These are phyloP conservation scores for Collybiopsis luxurians DNA, from an alignment of 768 basidiomycete genomes.

Conservation along the genomic window DNA sequence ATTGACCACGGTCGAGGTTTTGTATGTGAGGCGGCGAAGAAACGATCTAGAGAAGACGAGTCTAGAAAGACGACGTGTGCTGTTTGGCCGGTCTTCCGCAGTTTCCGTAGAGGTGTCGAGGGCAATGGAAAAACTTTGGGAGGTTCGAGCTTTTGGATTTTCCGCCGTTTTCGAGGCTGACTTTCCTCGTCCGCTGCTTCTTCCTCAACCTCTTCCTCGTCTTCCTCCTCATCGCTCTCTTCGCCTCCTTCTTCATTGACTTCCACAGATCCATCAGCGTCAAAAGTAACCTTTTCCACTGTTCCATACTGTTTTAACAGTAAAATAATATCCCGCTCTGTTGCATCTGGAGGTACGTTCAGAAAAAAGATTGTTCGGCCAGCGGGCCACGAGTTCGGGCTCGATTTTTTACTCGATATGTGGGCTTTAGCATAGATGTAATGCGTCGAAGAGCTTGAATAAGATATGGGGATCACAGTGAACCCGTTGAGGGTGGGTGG, in stretches of 20 bases:
- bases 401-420: conserved; percentile 41
- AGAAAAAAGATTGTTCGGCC: conserved; percentile 84
- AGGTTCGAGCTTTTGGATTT: conserved; percentile 25
- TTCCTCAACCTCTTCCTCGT: conserved; percentile 35
- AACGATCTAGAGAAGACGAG: conserved; percentile 63
- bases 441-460: conserved; percentile 52
- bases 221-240: conserved; percentile 39
- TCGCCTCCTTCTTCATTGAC: conserved; percentile 33
- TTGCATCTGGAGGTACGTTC: conserved; percentile 87
- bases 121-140: conserved; percentile 67
- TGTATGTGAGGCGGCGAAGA: conserved; percentile 45
- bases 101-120: conserved; percentile 43
- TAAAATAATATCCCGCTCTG: conserved; percentile 71
- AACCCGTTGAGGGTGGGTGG: conserved; percentile 34
- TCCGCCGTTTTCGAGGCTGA: conserved; percentile 39
- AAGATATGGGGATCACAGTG: conserved; percentile 41
- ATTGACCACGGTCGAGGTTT: conserved; percentile 65
- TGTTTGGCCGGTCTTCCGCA: conserved; percentile 60
- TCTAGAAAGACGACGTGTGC: conserved; percentile 78
- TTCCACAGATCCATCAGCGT: conserved; percentile 36
- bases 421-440: conserved; percentile 79
- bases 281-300: conserved; percentile 72
- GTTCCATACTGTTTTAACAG: conserved; percentile 81
- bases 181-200: conserved; percentile 19
- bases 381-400: conserved; percentile 31